Conservation (phyloP, 2,329 filamentous ascomycete genomes). For the Diplocarpon rosae region DNA sequence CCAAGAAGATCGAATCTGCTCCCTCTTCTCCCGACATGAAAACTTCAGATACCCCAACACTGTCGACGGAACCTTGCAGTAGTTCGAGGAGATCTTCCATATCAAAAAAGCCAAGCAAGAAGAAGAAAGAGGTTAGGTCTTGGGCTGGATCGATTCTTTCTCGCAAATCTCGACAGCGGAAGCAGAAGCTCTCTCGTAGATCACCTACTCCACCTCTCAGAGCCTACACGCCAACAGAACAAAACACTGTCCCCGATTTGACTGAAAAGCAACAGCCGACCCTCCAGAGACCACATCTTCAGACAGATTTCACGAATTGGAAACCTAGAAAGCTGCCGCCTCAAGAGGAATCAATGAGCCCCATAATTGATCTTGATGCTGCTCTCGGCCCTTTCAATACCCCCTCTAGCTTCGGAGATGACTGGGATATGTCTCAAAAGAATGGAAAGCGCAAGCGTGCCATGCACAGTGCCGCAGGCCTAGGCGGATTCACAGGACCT, state of each 20-base stretch:
- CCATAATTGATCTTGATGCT: slow-evolving; percentile 88
- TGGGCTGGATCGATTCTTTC: slow-evolving; percentile 42
- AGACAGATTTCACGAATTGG: slow-evolving; percentile 27
- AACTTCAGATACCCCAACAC: slow-evolving; percentile 16
- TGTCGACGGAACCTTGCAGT: slow-evolving; percentile 15
- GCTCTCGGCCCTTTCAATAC: slow-evolving; percentile 89
- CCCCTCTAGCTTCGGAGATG: slow-evolving; percentile 49
- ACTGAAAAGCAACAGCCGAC: slow-evolving; percentile 7
- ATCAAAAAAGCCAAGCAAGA: slow-evolving; percentile 32
- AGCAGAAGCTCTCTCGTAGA: slow-evolving; percentile 31
- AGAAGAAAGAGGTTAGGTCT: slow-evolving; percentile 64
- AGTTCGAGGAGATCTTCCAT: slow-evolving; percentile 21
- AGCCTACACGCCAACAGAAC: slow-evolving; percentile 23
- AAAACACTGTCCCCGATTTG: slow-evolving; percentile 17
- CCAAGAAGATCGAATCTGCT: slow-evolving; percentile 19
- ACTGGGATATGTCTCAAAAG: slow-evolving; percentile 57
- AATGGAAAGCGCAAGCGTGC: slow-evolving; percentile 48
- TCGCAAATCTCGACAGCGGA: slow-evolving; percentile 35
- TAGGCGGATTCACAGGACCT: slow-evolving; percentile 56
- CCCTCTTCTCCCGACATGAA: slow-evolving; percentile 8
- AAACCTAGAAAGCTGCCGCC: slow-evolving; percentile 30
- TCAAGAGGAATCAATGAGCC: slow-evolving; percentile 54
- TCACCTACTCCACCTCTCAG: slow-evolving; percentile 34
- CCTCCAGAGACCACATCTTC: slow-evolving; percentile 13
- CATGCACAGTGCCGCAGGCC: slow-evolving; percentile 66